Evolutionary conservation across 2,329 filamentous ascomycete genomes (phyloP).

Genomic region (Dactylonectria estremocensis): DNA sequence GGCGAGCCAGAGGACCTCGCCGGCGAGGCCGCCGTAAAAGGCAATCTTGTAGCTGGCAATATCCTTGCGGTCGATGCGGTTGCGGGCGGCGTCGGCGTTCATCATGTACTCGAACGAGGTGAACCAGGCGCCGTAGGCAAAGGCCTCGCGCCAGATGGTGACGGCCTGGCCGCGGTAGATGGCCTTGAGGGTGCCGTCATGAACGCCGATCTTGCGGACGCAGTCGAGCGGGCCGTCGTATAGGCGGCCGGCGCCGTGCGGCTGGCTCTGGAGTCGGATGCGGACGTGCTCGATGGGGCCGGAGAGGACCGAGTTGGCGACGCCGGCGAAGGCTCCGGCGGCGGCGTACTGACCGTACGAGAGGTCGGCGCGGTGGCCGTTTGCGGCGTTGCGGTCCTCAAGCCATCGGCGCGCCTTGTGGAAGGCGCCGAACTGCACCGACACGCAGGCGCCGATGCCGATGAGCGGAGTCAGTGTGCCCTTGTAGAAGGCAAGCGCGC

Average conservation of each 20-base stretch:
- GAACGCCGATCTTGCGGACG: slow-evolving; percentile 82
- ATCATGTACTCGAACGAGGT: slow-evolving; percentile 95
- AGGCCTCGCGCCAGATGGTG: slow-evolving; percentile 89
- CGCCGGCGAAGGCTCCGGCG: slow-evolving; percentile 91
- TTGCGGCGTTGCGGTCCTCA: slow-evolving; percentile 81
- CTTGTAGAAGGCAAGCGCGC: slow-evolving; percentile 96
- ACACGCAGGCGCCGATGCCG: slow-evolving; percentile 96
- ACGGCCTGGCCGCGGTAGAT: slow-evolving; percentile 91
- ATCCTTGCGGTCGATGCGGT: slow-evolving; percentile 80
- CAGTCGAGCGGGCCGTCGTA: slow-evolving; percentile 93
- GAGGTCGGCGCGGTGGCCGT: slow-evolving; percentile 68
- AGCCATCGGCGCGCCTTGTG: slow-evolving; percentile 91
- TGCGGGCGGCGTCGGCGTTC: slow-evolving; percentile 88
- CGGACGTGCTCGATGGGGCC: slow-evolving; percentile 97
- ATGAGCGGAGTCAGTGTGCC: slow-evolving; percentile 95
- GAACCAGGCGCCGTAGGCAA: slow-evolving; percentile 98
- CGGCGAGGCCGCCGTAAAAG: slow-evolving; percentile 91
- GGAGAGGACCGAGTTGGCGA: slow-evolving; percentile 91
- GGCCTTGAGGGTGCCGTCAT: slow-evolving; percentile 76
- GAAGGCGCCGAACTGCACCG: slow-evolving; percentile 98
- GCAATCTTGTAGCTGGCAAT: slow-evolving; percentile 90
- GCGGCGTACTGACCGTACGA: slow-evolving; percentile 90
- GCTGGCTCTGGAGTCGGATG: slow-evolving; percentile 96
- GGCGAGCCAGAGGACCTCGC: slow-evolving; percentile 92
- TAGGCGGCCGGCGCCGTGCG: slow-evolving; percentile 83